These are phyloP conservation scores for Nidula niveotomentosa DNA, from an alignment of 1,284 basidiomycete genomes.

Conservation along the genomic window DNA sequence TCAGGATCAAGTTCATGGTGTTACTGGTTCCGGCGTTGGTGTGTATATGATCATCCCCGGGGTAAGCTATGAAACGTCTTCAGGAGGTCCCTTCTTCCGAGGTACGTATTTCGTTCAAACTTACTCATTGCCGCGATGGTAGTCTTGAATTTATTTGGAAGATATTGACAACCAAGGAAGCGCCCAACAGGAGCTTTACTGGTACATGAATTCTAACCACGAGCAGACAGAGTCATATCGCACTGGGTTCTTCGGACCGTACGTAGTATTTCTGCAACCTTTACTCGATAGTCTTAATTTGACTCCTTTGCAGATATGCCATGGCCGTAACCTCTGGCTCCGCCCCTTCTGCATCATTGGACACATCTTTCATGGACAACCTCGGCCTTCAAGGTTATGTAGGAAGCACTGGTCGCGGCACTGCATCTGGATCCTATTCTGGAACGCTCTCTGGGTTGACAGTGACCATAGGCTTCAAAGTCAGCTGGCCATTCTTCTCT, in stretches of 20 bases:
- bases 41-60: conserved; percentile 39
- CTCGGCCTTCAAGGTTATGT: conserved; percentile 44
- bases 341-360: conserved; percentile 38
- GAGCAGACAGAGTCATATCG: conserved; percentile 41
- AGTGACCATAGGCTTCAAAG: conserved; percentile 43
- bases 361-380: conserved; percentile 44
- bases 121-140: background rate
- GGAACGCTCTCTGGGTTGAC: conserved; percentile 37
- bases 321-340: conserved; percentile 40
- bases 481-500: conserved; percentile 8
- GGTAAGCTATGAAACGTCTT: conserved; percentile 36
- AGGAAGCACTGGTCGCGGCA: conserved; percentile 40
- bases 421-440: conserved; percentile 41
- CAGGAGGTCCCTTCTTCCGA: conserved; percentile 46
- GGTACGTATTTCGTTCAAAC: conserved; percentile 18
- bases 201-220: conserved; percentile 44
- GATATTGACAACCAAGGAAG: conserved; percentile 46
- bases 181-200: conserved; percentile 43
- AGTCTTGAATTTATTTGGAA: conserved; percentile 7
- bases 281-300: background rate
- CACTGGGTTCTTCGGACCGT: conserved; percentile 46
- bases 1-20: conserved; percentile 40
- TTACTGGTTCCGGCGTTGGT: conserved; percentile 33
- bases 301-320: conserved; percentile 27
- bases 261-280: conserved; percentile 9